These are phyloP conservation scores for Oxalis stricta DNA, from an alignment of 441 rosid genomes.

Conservation along the genomic window DNA sequence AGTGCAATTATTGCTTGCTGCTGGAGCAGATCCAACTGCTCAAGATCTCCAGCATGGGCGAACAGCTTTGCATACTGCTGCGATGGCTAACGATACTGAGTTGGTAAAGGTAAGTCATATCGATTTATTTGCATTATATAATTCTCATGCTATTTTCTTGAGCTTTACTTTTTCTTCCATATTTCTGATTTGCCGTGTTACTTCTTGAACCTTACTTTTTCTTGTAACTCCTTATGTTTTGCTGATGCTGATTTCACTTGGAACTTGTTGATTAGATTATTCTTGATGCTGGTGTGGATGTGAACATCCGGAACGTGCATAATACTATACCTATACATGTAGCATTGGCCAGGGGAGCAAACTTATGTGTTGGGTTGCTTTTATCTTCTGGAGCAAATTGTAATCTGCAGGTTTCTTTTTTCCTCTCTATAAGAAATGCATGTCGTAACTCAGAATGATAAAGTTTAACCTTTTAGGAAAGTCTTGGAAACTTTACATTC, in stretches of 20 bases:
- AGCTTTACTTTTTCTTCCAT: no score
- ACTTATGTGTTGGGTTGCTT: constrained; percentile 79
- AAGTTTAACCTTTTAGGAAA: not conserved
- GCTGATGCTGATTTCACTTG: constrained; percentile 2
- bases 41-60: constrained; percentile 84
- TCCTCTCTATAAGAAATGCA: not conserved
- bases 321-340: constrained; percentile 91
- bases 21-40: constrained; percentile 90
- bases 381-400: constrained; percentile 82
- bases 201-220: not conserved
- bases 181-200: no score
- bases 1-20: constrained; percentile 72
- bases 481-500: not conserved
- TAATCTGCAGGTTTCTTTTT: constrained; percentile 65
- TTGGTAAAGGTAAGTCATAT: constrained; percentile 63
- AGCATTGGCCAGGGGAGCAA: constrained; percentile 93
- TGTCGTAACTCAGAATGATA: constrained; percentile 1
- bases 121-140: constrained; percentile 9
- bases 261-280: constrained; percentile 46
- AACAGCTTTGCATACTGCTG: constrained; percentile 92
- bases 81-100: constrained; percentile 87
- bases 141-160: constrained; percentile 5
- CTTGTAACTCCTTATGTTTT: not conserved
- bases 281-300: constrained; percentile 96
- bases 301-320: constrained; percentile 73